phyloP scores from a whole-genome alignment of 2,329 filamentous ascomycete species.

The Teratosphaeria viscida region DNA sequence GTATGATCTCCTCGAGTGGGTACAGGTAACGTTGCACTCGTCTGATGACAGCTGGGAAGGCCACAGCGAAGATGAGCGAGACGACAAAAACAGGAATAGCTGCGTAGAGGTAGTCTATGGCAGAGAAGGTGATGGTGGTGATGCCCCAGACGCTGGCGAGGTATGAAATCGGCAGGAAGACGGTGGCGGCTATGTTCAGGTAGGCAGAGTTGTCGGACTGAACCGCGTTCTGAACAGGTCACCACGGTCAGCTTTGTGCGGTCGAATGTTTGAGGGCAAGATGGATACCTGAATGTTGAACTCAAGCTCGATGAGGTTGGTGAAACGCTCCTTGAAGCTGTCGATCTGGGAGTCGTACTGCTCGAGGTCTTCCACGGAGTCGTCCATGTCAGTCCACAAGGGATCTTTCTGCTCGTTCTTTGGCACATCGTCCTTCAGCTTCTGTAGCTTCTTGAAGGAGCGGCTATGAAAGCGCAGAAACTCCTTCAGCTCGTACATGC shows the following conservation, averaged over 20 bases:
- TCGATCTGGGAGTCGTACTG: constrained; percentile 26
- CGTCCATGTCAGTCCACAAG: constrained; percentile 27
- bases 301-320: constrained; percentile 30
- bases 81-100: constrained; percentile 24
- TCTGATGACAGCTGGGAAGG: constrained; percentile 19
- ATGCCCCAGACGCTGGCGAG: constrained; percentile 27
- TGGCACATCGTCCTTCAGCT: constrained; percentile 21
- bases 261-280: not conserved
- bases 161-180: constrained; percentile 27
- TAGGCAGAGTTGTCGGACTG: constrained; percentile 26
- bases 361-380: constrained; percentile 27
- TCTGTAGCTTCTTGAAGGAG: constrained; percentile 26
- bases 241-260: not conserved
- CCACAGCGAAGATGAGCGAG: constrained; percentile 18
- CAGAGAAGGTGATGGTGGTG: constrained; percentile 22
- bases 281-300: constrained; percentile 20
- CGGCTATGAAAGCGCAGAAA: constrained; percentile 26
- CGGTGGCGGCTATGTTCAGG: constrained; percentile 24
- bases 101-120: constrained; percentile 24
- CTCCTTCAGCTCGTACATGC: constrained; percentile 27
- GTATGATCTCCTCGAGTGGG: constrained; percentile 15
- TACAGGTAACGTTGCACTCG: constrained; percentile 19
- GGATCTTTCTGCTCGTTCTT: constrained; percentile 22
- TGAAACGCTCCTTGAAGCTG: constrained; percentile 27
- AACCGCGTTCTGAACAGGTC: constrained; percentile 24